A percentile compares a stretch with the other conserved stretches of the same genome.
These are phyloP conservation scores for Schwanniomyces polymorphus DNA, from an alignment of 805 yeast species.

Conservation along the genomic window DNA sequence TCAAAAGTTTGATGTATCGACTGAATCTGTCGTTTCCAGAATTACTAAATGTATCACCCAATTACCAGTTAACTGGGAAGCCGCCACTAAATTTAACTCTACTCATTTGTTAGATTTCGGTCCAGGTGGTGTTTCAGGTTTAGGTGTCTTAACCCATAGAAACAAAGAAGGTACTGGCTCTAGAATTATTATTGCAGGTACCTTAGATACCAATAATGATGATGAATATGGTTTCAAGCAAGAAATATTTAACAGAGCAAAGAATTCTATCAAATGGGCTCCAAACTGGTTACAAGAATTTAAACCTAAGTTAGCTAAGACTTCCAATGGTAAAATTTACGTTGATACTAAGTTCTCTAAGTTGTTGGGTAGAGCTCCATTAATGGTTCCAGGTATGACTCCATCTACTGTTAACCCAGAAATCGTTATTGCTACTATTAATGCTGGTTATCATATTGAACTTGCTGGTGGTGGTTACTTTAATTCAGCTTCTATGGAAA, in stretches of 20 bases:
- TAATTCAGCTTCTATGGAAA: constrained; percentile 64
- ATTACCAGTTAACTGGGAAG: constrained; percentile 93
- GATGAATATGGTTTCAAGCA: constrained; percentile 95
- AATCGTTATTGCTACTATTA: constrained; percentile 89
- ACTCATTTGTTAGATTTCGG: constrained; percentile 96
- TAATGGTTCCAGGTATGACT: constrained; percentile 99
- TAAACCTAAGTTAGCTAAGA: constrained; percentile 82
- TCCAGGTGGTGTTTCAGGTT: constrained; percentile 97
- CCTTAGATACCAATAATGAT: constrained; percentile 65
- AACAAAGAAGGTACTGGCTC: constrained; percentile 99
- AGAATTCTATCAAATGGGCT: constrained; percentile 71
- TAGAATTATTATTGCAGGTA: constrained; percentile 91
- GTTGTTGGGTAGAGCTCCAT: constrained; percentile 90
- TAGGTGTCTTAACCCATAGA: constrained; percentile 94
- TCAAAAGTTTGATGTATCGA: constrained; percentile 39
- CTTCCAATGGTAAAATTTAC: constrained; percentile 66
- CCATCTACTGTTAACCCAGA: constrained; percentile 96
- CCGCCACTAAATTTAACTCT: constrained; percentile 74
- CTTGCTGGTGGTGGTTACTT: constrained; percentile 99
- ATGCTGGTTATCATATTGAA: constrained; percentile 97
- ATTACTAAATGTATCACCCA: constrained; percentile 81
- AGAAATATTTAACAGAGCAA: constrained; percentile 79
- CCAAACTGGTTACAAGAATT: constrained; percentile 88
- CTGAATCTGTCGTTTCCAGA: constrained; percentile 62
- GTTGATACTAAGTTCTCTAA: constrained; percentile 95